Evolutionary conservation across 1,284 basidiomycete species (phyloP).

Genomic region (Puccinia polysora): DNA sequence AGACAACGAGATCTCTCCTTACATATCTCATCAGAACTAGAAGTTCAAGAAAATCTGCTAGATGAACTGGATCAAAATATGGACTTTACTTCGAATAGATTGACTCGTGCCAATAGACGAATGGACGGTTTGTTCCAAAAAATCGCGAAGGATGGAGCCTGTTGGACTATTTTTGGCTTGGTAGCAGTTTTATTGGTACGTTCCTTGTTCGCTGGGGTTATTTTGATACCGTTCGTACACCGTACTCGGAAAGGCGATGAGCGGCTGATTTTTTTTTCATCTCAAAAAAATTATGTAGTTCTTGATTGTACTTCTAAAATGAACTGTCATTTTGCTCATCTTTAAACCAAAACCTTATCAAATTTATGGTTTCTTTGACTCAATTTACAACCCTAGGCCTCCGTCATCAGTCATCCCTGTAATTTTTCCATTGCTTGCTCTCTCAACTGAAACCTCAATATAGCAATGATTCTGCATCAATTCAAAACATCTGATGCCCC

Average conservation of each 20-base stretch:
- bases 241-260: neutral
- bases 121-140: conserved; percentile 36
- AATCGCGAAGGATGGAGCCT: conserved; percentile 42
- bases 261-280: neutral
- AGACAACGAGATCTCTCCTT: conserved; percentile 33
- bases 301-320: conserved; percentile 22
- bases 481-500: too few species aligned
- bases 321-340: too few species aligned
- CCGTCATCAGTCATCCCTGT: too few species aligned
- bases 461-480: too few species aligned
- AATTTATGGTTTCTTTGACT: too few species aligned
- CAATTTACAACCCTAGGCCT: too few species aligned
- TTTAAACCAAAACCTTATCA: too few species aligned
- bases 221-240: neutral
- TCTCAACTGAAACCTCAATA: too few species aligned
- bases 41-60: conserved; percentile 37
- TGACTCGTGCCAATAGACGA: conserved; percentile 16
- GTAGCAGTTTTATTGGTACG: conserved; percentile 35
- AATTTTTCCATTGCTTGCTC: too few species aligned
- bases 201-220: neutral
- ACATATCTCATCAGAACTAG: conserved; percentile 41
- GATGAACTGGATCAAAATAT: conserved; percentile 39
- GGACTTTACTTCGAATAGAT: conserved; percentile 34
- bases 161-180: conserved; percentile 42
- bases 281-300: conserved; percentile 8